These are phyloP conservation scores for Pseudogymnoascus sp. DNA, from an alignment of 2,329 filamentous ascomycete genomes.

Conservation along the genomic window DNA sequence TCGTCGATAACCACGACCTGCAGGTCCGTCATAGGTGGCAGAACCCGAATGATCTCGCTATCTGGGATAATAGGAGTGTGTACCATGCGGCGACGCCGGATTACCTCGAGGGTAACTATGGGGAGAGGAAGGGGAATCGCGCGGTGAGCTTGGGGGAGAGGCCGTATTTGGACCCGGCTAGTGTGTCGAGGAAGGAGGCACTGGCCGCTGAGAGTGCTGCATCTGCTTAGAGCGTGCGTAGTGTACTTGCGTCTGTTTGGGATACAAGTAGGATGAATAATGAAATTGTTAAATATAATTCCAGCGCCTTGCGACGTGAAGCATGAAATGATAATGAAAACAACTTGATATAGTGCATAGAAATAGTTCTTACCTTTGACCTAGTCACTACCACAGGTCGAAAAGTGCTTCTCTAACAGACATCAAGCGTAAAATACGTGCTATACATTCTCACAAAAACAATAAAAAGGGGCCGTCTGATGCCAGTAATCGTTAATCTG, in stretches of 20 bases:
- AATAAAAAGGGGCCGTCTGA: neutral
- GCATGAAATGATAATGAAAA: neutral
- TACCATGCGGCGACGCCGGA: conserved; percentile 51
- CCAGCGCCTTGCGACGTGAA: neutral
- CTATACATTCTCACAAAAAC: neutral
- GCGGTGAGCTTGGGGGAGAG: conserved; percentile 44
- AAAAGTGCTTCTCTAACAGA: neutral
- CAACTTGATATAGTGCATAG: neutral
- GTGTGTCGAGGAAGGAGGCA: conserved; percentile 37
- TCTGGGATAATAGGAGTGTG: conserved; percentile 51
- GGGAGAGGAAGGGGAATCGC: conserved; percentile 39
- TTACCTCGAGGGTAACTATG: conserved; percentile 36
- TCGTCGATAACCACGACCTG: conserved; percentile 49
- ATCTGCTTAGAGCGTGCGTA: neutral
- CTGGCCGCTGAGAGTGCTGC: conserved; percentile 21
- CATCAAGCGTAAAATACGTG: neutral
- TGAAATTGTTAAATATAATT: neutral
- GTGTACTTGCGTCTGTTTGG: neutral
- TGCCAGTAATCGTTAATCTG: neutral
- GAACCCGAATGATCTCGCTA: conserved; percentile 34
- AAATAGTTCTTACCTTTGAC: neutral
- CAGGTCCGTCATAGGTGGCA: conserved; percentile 39
- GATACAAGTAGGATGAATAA: neutral
- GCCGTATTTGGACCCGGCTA: conserved; percentile 43
- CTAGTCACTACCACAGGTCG: no score